These are phyloP conservation scores for Dentipellis sp. DNA, from an alignment of 768 basidiomycete species.

Conservation along the genomic window DNA sequence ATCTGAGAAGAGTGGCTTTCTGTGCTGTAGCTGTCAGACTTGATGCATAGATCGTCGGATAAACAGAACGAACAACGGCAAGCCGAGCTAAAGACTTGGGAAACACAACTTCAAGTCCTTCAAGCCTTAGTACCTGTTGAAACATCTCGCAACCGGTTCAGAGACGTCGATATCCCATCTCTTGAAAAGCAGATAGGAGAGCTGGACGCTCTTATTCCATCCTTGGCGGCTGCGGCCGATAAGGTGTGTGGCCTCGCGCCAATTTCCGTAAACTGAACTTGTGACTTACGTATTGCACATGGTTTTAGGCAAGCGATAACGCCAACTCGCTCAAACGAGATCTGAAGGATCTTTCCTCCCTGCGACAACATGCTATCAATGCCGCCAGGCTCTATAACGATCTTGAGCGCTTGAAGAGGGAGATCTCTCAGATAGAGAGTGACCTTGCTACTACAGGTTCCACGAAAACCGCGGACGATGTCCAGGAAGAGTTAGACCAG, in stretches of 20 bases:
- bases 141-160: slow-evolving; percentile 43
- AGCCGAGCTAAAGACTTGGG: slow-evolving; percentile 51
- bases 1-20: neutral
- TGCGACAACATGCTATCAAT: slow-evolving; percentile 54
- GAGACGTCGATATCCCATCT: slow-evolving; percentile 51
- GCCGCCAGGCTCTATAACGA: slow-evolving; percentile 54
- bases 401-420: slow-evolving; percentile 46
- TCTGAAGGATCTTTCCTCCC: slow-evolving; percentile 44
- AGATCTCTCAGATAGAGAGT: slow-evolving; percentile 55
- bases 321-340: slow-evolving; percentile 47
- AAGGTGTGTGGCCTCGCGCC: slow-evolving; percentile 34
- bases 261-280: neutral
- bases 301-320: slow-evolving; percentile 39
- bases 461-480: slow-evolving; percentile 75
- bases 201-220: slow-evolving; percentile 46
- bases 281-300: neutral
- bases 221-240: slow-evolving; percentile 45
- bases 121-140: slow-evolving; percentile 54
- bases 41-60: slow-evolving; percentile 47
- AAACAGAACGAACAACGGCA: slow-evolving; percentile 34
- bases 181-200: slow-evolving; percentile 53
- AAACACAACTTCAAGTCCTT: slow-evolving; percentile 41
- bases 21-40: slow-evolving; percentile 45
- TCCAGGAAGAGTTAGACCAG: slow-evolving; percentile 66
- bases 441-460: slow-evolving; percentile 67